Conservation (phyloP, 2,329 filamentous ascomycete genomes). For the Cytospora paraplurivora region DNA sequence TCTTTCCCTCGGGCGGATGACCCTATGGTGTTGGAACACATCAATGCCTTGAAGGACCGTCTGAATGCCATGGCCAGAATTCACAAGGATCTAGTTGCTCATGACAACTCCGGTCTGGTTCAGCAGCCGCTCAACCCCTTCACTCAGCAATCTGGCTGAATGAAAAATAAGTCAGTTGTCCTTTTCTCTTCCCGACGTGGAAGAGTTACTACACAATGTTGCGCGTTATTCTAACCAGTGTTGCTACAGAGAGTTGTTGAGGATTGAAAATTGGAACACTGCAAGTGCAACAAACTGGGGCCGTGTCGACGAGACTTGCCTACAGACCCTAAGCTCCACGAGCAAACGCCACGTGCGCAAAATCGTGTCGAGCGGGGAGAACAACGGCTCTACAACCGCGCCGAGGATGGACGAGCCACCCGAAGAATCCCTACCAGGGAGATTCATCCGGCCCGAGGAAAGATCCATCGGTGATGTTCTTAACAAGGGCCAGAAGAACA, state of each 20-base stretch:
- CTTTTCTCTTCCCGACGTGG: not conserved
- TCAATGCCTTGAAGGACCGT: constrained; percentile 53
- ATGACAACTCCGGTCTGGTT: constrained; percentile 37
- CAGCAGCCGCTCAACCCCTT: constrained; percentile 42
- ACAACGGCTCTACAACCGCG: constrained; percentile 7
- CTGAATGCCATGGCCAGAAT: constrained; percentile 57
- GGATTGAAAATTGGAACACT: constrained; percentile 2
- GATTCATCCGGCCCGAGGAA: not conserved
- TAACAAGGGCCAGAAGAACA: not conserved
- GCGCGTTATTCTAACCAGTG: not conserved
- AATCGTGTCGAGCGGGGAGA: constrained; percentile 19
- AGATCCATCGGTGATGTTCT: not conserved
- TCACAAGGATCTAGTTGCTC: constrained; percentile 41
- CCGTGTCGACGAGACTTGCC: not conserved
- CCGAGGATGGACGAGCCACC: constrained; percentile 1
- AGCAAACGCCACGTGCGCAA: constrained; percentile 4
- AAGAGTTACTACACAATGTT: not conserved
- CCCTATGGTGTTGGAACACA: constrained; percentile 54
- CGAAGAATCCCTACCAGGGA: not conserved
- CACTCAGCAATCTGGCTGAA: constrained; percentile 42
- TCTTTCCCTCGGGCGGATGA: constrained; percentile 53
- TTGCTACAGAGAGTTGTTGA: not conserved
- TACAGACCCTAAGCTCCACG: constrained; percentile 5
- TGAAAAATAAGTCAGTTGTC: constrained; percentile 35
- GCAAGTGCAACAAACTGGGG: constrained; percentile 22